Evolutionary conservation across 1,284 basidiomycete species (phyloP), one percentile per base, ranked within the genome.

Genomic region (Sanghuangporus baumii): DNA sequence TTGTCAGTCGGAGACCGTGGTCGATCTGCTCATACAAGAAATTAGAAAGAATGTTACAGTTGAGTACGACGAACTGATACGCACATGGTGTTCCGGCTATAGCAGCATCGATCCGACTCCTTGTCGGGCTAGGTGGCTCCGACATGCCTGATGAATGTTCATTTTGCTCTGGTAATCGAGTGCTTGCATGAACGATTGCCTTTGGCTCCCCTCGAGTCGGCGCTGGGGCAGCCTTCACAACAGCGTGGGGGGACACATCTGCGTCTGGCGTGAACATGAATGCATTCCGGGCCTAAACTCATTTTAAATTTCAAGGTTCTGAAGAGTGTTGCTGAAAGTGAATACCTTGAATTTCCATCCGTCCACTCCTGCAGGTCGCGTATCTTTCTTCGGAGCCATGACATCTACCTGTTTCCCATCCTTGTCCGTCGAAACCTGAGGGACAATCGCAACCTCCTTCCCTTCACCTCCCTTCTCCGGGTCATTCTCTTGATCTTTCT

Each of bases 231-330:
- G 71, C 67, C 46, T 72, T 71, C 2, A 71, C 71, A 8, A 76
- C 74, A 66, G 85, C 82, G 69, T 93, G 92, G 0, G 93, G 92
- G n/a, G 88, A 84, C 36, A 83, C 78, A 71, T 98, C 89, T 34
- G 92, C 92, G 71, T 96, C 95, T 2, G 95, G 94, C 1, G 89
- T 73, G 70, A 96, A 98, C 93, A 96, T 96, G 59, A 98, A 80
- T 7, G 89, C 86, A 76, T 98, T 98, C 62, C 94, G 86, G 36
- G 91, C 82, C 93, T 94, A 67, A n/a, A n/a, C n/a, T n/a, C n/a
- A n/a, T n/a, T n/a, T n/a, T n/a, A n/a, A n/a, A n/a, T n/a, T n/a
- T n/a, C n/a, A n/a, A n/a, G n/a, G n/a, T n/a, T n/a, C n/a, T n/a
- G n/a, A n/a, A n/a, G n/a, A n/a, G 41, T 6, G 16, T 51, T 48